Base-by-base conservation (phyloP, 805 yeast genomes). In the Barnettozyma botsteinii region DNA sequence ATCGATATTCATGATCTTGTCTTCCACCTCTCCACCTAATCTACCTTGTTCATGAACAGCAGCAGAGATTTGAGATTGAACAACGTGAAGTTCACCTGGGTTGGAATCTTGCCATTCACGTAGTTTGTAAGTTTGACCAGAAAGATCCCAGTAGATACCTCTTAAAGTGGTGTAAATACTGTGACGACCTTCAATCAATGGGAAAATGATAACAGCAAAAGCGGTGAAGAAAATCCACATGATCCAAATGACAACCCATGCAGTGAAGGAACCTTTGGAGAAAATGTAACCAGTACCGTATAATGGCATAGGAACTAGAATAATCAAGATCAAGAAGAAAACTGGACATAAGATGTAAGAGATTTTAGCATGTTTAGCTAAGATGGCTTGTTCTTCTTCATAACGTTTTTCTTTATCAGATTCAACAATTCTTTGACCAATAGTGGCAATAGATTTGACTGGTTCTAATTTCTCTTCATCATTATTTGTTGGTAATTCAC, bases 231-330 rank as follows among this genome's bases (percentile, higher is more conserved):
- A 85, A 26, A 85, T 64, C 95, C 95, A 87, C 43, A 86, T 77
- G 38, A 88, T 76, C 43, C 81, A 78, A 23, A 87, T 94, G 27
- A 72, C 77, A 35, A 88, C 74, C 96, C 96, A 88, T 33, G 95
- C 96, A 7, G 93, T 84, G 62, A 87, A 88, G 64, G 85, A 85
- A 41, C 60, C 62, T 59, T 75, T 79, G 38, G 85, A 76, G 62
- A 87, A 88, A 30, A 87, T 68, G 56, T 87, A 87, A 4, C 74
- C 71, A 5, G 81, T 56, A 24, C 95, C 96, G 59, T 81, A 87
- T 93, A 88, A 81, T 49, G 96, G 96, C 87, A 87, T 84, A 53
- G 96, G 96, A 93, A 94, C 86, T 23, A 87, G 55, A 20, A 88
- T 72, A 24, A 87, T 63, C 36, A 87, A 64, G 34, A 81, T 69